phyloP scores from a whole-genome alignment of 768 basidiomycete species.

The Fibroporia radiculosa region DNA sequence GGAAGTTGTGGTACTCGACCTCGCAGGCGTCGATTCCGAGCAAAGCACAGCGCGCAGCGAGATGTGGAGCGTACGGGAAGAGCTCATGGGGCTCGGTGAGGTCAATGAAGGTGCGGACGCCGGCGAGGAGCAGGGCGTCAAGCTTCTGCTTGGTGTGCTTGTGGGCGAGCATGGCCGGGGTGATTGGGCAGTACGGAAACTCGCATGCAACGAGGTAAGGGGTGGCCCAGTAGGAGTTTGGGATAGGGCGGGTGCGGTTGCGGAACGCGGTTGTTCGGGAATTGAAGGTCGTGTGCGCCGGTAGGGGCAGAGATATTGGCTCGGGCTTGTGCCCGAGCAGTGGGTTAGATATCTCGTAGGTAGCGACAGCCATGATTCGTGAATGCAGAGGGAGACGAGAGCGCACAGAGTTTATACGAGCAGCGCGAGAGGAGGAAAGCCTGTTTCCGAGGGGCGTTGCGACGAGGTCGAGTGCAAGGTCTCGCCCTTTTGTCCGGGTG shows the following conservation, averaged over 20 bases:
- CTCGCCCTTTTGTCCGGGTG: not conserved
- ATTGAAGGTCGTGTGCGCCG: conserved; percentile 5
- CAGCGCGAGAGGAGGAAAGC: not conserved
- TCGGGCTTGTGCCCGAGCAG: conserved; percentile 2
- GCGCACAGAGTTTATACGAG: not conserved
- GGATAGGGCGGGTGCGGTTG: conserved; percentile 47
- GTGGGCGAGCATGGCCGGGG: conserved; percentile 16
- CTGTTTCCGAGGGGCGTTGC: not conserved
- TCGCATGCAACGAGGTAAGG: conserved; percentile 69
- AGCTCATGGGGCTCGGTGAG: conserved; percentile 79
- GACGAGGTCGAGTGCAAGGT: not conserved
- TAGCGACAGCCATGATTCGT: conserved; percentile 12
- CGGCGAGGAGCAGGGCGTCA: conserved; percentile 61
- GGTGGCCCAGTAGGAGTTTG: conserved; percentile 85
- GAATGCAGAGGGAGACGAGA: not conserved
- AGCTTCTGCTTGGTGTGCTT: conserved; percentile 53
- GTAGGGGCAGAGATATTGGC: not conserved
- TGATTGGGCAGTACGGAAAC: conserved; percentile 52
- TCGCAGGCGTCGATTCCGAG: conserved; percentile 46
- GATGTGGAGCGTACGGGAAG: conserved; percentile 50
- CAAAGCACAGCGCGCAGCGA: conserved; percentile 43
- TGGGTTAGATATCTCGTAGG: conserved; percentile 10
- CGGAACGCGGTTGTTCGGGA: conserved; percentile 8
- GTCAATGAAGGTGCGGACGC: conserved; percentile 77
- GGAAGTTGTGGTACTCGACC: conserved; percentile 73